Conservation (phyloP, 352 stramenopile species). For the Phytophthora hibernalis region DNA sequence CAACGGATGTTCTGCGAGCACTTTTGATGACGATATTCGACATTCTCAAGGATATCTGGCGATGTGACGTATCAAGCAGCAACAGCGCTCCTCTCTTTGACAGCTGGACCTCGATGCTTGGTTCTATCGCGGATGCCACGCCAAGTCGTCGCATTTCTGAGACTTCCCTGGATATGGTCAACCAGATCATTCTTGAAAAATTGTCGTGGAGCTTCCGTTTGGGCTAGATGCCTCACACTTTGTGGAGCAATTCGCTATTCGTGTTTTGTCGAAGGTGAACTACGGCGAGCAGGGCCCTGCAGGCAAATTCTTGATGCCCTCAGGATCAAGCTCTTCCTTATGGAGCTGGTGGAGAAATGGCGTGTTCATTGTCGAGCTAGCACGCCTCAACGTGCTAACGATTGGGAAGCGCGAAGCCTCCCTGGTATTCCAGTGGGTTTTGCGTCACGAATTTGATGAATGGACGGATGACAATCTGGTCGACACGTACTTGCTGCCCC, state of each 20-base stretch:
- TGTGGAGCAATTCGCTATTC: slow-evolving; percentile 38
- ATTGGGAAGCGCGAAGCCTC: slow-evolving; percentile 37
- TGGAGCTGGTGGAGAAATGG: slow-evolving; percentile 51
- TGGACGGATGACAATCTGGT: slow-evolving; percentile 29
- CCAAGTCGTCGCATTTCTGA: slow-evolving; percentile 14
- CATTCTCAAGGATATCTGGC: slow-evolving; percentile 35
- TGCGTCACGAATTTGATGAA: slow-evolving; percentile 45
- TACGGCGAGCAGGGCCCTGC: slow-evolving; percentile 22
- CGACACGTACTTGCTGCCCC: slow-evolving; percentile 19
- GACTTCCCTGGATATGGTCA: slow-evolving; percentile 27
- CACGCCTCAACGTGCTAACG: slow-evolving; percentile 14
- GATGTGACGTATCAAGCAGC: slow-evolving; percentile 14
- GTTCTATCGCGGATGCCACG: slow-evolving; percentile 19
- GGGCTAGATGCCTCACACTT: slow-evolving; percentile 11
- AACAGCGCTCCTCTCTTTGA: slow-evolving; percentile 33
- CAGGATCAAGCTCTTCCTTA: slow-evolving; percentile 5
- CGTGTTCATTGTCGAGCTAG: slow-evolving; percentile 36
- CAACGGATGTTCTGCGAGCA: slow-evolving; percentile 23
- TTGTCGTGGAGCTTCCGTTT: slow-evolving; percentile 37
- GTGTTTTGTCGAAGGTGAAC: slow-evolving; percentile 36
- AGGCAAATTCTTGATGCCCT: slow-evolving; percentile 24
- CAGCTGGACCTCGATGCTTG: slow-evolving; percentile 38
- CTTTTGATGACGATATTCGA: slow-evolving; percentile 27
- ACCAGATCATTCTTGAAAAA: slow-evolving; percentile 24
- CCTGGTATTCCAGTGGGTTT: slow-evolving; percentile 41